A percentile compares a stretch with the other conserved stretches of the same genome.
Conservation (phyloP, 352 stramenopile species). For the Pythium dissotocum region DNA sequence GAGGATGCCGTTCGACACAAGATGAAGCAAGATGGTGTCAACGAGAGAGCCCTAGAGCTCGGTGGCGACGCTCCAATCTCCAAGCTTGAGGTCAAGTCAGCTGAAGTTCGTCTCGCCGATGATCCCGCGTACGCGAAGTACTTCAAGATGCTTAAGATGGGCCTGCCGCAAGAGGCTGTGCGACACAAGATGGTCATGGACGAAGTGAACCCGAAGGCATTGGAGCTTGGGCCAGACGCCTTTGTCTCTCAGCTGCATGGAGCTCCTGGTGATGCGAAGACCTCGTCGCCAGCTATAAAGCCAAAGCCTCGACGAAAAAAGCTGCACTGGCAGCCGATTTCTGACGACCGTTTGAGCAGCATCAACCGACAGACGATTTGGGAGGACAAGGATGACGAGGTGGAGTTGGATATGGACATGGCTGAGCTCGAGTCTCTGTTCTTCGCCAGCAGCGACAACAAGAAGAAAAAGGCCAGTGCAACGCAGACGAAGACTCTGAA, state of each 20-base stretch:
- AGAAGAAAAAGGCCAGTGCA: constrained; percentile 49
- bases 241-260: constrained; percentile 42
- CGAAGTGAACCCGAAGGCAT: constrained; percentile 44
- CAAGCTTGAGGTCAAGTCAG: constrained; percentile 26
- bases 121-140: constrained; percentile 83
- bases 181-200: constrained; percentile 79
- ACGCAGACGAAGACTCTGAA: constrained; percentile 48
- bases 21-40: constrained; percentile 55
- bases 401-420: constrained; percentile 87
- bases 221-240: constrained; percentile 70
- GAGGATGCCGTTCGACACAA: constrained; percentile 86
- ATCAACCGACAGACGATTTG: constrained; percentile 77
- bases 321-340: constrained; percentile 88
- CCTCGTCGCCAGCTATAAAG: not conserved
- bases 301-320: constrained; percentile 76
- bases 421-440: constrained; percentile 87
- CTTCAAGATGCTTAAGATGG: constrained; percentile 94
- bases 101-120: constrained; percentile 45
- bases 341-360: constrained; percentile 76
- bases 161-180: constrained; percentile 82
- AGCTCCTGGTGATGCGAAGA: constrained; percentile 6
- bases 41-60: constrained; percentile 40
- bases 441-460: constrained; percentile 63
- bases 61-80: constrained; percentile 39
- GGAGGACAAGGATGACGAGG: constrained; percentile 77